These are phyloP conservation scores for Beauveria sp. DNA, from an alignment of 2,329 filamentous ascomycete genomes.

Conservation along the genomic window DNA sequence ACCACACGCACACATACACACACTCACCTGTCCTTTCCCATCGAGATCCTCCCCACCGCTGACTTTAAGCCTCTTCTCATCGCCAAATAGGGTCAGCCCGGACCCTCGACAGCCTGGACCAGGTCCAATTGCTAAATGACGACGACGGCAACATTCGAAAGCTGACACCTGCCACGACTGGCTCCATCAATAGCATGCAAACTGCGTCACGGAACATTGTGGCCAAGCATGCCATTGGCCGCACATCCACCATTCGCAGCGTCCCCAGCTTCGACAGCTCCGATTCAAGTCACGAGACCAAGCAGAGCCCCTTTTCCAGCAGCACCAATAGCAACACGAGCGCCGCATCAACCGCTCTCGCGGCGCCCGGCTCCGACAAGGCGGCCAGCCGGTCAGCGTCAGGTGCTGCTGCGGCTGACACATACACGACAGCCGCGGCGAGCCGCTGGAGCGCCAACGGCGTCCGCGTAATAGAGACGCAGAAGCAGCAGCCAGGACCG, in stretches of 20 bases:
- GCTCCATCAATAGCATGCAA: conserved; percentile 33
- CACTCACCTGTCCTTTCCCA: not conserved
- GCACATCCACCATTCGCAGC: conserved; percentile 45
- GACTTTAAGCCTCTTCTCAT: conserved; percentile 5
- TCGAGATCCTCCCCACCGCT: not conserved
- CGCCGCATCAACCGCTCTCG: conserved; percentile 33
- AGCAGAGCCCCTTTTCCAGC: conserved; percentile 48
- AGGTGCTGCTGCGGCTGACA: conserved; percentile 27
- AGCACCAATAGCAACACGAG: conserved; percentile 48
- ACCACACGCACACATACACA: not conserved
- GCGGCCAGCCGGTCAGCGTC: not conserved
- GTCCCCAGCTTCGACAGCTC: conserved; percentile 48
- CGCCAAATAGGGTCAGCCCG: not conserved
- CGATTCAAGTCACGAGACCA: conserved; percentile 38
- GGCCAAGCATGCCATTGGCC: conserved; percentile 24
- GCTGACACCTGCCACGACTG: conserved; percentile 31
- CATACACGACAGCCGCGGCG: conserved; percentile 24
- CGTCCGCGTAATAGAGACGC: conserved; percentile 23
- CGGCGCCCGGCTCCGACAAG: conserved; percentile 25
- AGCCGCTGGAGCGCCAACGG: conserved; percentile 25
- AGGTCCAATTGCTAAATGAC: conserved; percentile 24
- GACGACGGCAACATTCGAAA: conserved; percentile 23
- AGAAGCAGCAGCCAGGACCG: conserved; percentile 15
- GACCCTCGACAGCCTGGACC: conserved; percentile 15
- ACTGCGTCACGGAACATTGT: conserved; percentile 18